Percentiles rank a stretch among this genome's conserved stretches.
Evolutionary conservation across 1,139 yeast genomes (phyloP).

Genomic region (Suhomyces yuchorum): DNA sequence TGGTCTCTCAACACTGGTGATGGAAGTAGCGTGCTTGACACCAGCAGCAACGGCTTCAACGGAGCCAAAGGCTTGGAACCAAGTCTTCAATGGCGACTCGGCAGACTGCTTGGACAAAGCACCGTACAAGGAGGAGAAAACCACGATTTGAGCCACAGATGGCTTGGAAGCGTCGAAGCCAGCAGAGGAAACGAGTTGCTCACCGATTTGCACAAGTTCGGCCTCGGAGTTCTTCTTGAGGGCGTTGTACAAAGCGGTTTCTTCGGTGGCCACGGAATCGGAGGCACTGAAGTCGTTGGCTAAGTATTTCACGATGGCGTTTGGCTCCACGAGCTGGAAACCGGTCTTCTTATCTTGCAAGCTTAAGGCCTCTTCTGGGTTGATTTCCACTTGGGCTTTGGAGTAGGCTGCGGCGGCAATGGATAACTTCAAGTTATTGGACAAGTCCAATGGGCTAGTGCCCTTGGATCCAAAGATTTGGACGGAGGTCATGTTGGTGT

Average conservation of each 20-base stretch:
- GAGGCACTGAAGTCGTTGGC: slow-evolving; percentile 46
- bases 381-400: slow-evolving; percentile 27
- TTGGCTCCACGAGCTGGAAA: slow-evolving; percentile 69
- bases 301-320: slow-evolving; percentile 78
- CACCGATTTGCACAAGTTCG: slow-evolving; percentile 5
- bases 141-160: slow-evolving; percentile 47
- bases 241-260: slow-evolving; percentile 23
- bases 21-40: slow-evolving; percentile 37
- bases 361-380: slow-evolving; percentile 39
- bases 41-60: slow-evolving; percentile 41
- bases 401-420: slow-evolving; percentile 50
- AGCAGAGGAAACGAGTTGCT: slow-evolving; percentile 14
- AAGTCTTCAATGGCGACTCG: slow-evolving; percentile 20
- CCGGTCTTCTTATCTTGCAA: slow-evolving; percentile 38
- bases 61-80: slow-evolving; percentile 47
- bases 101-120: slow-evolving; percentile 18
- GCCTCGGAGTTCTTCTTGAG: slow-evolving; percentile 11
- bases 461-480: slow-evolving; percentile 22
- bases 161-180: slow-evolving; percentile 19
- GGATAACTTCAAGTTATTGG: slow-evolving; percentile 61
- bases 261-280: slow-evolving; percentile 31
- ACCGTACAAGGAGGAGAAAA: slow-evolving; percentile 49
- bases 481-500: slow-evolving; percentile 3
- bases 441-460: slow-evolving; percentile 35
- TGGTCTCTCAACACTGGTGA: slow-evolving; percentile 46